Base-by-base conservation (phyloP, 805 yeast species). In the Metschnikowia hibisci region DNA sequence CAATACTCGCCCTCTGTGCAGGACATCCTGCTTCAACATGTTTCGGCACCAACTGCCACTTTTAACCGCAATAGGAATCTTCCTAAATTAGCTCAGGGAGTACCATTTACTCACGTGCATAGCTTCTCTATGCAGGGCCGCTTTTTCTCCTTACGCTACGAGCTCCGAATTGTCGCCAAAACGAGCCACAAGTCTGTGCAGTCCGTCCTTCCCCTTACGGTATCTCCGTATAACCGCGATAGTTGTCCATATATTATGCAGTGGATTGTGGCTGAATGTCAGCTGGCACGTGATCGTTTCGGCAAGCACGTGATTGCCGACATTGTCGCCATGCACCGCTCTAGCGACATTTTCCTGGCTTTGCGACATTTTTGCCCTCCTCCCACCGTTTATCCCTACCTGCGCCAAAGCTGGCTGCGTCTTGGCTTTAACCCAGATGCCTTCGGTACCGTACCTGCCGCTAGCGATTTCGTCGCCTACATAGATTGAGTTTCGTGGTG, bases 241-340 rank as follows among this genome's bases (percentile, higher is more conserved):
- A 69, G 76, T 50, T 64, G 81, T 32, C 71, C 67, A 27, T 71
- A 78, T 44, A 55, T 81, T 10, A 66, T 80, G 43, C 69, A 67
- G 46, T 72, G 83, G 74, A 77, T 81, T 13, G 50, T 69, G 45
- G 66, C 70, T 38, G 83, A 81, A 55, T 75, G 77, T 41, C 76
- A 73, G 30, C 45, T 64, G 18, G 77, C 84, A 1, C 55, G 57
- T 8, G 50, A 48, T 16, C 44, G 38, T 25, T 71, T 67, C 52
- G 74, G 76, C n/a, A 57, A 53, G 32, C 57, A 52, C 6, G 31
- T 56, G 23, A 51, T 66, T 8, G 58, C 58, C 38, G 47, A 43
- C 13, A 29, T 62, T 23, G 63, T 47, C 18, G 43, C 33, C 18
- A 36, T 46, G 27, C 38, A 48, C 25, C 51, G 54, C 2, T 52